phyloP scores from a whole-genome alignment of 2,329 filamentous ascomycete species.

The Talaromyces funiculosus region DNA sequence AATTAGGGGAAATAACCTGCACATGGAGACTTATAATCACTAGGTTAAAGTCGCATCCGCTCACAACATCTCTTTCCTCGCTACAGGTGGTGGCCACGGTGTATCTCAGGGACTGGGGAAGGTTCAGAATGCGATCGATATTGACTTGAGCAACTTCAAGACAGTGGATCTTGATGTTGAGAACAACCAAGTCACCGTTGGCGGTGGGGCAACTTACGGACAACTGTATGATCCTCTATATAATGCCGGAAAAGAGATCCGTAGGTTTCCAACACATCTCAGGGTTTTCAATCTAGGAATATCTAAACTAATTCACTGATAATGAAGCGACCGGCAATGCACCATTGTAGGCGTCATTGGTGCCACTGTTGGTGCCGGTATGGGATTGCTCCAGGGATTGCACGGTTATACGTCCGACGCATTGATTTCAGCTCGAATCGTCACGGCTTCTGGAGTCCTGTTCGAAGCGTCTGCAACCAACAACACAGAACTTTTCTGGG shows the following conservation, averaged over 20 bases:
- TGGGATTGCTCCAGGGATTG: slow-evolving; percentile 12
- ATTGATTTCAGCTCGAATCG: slow-evolving; percentile 16
- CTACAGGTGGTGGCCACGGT: slow-evolving; percentile 12
- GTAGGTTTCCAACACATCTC: slow-evolving; percentile 16
- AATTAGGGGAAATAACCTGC: too few species aligned
- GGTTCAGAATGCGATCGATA: slow-evolving; percentile 24
- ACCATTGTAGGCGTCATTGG: slow-evolving; percentile 10
- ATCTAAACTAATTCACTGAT: neutral
- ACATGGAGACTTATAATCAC: neutral
- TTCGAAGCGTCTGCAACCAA: slow-evolving; percentile 25
- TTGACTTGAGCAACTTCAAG: slow-evolving; percentile 29
- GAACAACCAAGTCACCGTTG: slow-evolving; percentile 22
- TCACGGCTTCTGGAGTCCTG: slow-evolving; percentile 35
- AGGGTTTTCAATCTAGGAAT: too few species aligned
- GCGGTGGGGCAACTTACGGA: slow-evolving; percentile 23
- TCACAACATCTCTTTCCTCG: slow-evolving; percentile 11
- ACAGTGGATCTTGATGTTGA: slow-evolving; percentile 18
- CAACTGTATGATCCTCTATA: slow-evolving; percentile 25
- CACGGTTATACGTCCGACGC: slow-evolving; percentile 13
- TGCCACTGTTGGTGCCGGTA: slow-evolving; percentile 13
- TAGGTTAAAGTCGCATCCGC: slow-evolving; percentile 11
- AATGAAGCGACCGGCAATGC: slow-evolving; percentile 9
- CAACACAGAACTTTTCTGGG: slow-evolving; percentile 32
- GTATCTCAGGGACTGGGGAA: neutral
- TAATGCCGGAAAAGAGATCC: slow-evolving; percentile 26